Evolutionary conservation across 257 asterid species (phyloP).

Genomic region (Nyctanthes arbortristis): DNA sequence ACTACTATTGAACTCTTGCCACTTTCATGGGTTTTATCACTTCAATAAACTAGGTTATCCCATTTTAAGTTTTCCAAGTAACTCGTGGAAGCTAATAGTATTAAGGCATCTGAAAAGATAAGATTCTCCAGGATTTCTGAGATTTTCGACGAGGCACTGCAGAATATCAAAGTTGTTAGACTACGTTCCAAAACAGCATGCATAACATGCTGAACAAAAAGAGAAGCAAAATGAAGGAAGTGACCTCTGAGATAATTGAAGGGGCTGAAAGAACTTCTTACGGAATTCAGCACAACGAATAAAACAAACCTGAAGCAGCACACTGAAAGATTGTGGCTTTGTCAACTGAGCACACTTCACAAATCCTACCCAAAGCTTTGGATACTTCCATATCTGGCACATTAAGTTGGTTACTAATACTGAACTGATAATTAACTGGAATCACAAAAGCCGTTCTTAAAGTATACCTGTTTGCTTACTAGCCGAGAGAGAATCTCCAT

Average conservation of each 20-base stretch:
- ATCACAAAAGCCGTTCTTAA: conserved; percentile 13
- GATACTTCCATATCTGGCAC: conserved; percentile 94
- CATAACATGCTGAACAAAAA: not conserved
- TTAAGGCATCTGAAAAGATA: not conserved
- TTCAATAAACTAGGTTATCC: not conserved
- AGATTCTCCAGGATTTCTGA: not conserved
- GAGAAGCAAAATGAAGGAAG: conserved; percentile 6
- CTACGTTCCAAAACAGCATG: not conserved
- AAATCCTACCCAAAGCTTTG: conserved; percentile 99
- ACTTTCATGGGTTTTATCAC: not conserved
- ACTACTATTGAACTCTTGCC: not conserved
- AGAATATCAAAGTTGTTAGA: not conserved
- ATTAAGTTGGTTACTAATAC: conserved; percentile 14
- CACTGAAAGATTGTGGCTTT: conserved; percentile 84
- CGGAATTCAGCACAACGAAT: conserved; percentile 17
- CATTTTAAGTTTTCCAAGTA: too few relatives aligned
- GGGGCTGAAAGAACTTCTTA: conserved; percentile 6
- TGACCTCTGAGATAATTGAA: not conserved
- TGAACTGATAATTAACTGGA: conserved; percentile 10
- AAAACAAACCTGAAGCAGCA: conserved; percentile 83
- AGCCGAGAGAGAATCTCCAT: conserved; percentile 98
- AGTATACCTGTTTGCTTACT: conserved; percentile 88
- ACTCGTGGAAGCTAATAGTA: not conserved
- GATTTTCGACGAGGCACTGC: not conserved
- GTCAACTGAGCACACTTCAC: conserved; percentile 90